Evolutionary conservation across 176 grass and related monocot genomes (phyloP).

Genomic region (Microstegium vimineum): DNA sequence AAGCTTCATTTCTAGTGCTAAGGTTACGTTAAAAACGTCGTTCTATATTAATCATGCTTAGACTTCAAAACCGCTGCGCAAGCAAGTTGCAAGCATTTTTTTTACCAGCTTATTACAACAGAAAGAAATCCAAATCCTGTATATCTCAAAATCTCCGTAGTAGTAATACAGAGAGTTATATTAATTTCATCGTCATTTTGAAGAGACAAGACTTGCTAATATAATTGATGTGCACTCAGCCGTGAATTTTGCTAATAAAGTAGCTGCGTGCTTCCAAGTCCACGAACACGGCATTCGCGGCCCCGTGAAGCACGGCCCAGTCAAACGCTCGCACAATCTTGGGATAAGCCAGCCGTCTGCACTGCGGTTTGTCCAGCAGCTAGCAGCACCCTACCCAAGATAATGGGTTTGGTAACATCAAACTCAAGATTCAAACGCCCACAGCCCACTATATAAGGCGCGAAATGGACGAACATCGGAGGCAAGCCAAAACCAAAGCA

Average conservation of each 20-base stretch:
- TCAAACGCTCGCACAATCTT: not conserved
- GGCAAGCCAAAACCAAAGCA: slow-evolving; percentile 6
- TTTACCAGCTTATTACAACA: not conserved
- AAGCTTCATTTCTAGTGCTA: too few relatives aligned
- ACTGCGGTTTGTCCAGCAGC: not conserved
- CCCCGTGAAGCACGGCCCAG: slow-evolving; percentile 30
- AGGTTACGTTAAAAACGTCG: too few relatives aligned
- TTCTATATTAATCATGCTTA: too few relatives aligned
- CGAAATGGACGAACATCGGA: not conserved
- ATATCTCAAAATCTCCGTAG: not conserved
- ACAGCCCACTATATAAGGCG: slow-evolving; percentile 29
- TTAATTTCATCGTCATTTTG: not conserved
- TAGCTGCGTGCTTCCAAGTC: not conserved
- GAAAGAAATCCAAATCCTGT: not conserved
- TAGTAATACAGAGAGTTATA: not conserved
- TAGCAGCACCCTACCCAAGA: slow-evolving; percentile 17
- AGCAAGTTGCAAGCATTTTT: too few relatives aligned
- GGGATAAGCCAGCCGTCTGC: not conserved
- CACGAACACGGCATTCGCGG: not conserved
- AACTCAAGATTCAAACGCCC: not conserved
- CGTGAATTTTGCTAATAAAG: not conserved
- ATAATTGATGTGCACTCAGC: not conserved
- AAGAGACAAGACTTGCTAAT: not conserved
- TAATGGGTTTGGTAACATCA: slow-evolving; percentile 37
- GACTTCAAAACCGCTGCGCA: too few relatives aligned